Base-by-base conservation (phyloP, 805 yeast genomes). In the Monosporozyma aerobia region DNA sequence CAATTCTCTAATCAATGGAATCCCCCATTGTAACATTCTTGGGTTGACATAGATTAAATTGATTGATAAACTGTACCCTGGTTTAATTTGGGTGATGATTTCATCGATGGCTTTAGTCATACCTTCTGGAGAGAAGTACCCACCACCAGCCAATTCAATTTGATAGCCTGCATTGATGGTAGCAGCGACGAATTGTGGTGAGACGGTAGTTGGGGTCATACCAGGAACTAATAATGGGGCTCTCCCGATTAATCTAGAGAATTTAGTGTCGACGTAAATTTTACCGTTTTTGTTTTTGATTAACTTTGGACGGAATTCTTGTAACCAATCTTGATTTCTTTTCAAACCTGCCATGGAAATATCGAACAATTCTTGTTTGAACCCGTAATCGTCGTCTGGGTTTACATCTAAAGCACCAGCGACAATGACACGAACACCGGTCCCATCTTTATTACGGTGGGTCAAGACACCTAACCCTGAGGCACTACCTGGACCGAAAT, bases 81-180 rank as follows among this genome's bases (percentile, higher is more conserved):
- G 94, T 55, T 77, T 75, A 51, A 87, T 80, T 57, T 77, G 76
- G 50, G 74, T 70, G 56, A 87, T 85, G 61, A 94, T 86, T 61
- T 81, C 72, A 63, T 85, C 79, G 61, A 94, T 76, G 44, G 97
- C 97, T 29, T 67, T 68, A 51, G 85, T 81, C 83, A 94, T 82
- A 63, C 76, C 76, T 9, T 68, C 69, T 57, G 95, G 84, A 54
- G 76, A 70, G 73, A 92, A 94, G 73, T 94, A 94, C 65, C 98
- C 99, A 78, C 99, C 99, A 72, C 99, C 99, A 49, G 96, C 99
- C 65, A 94, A 79, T 76, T 94, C 99, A 64, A 92, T 89, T 68
- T 89, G 96, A 75, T 90, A 94, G 57, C 99, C 99, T 49, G 98
- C 90, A 68, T 90, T 90, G 66, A 90, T 79, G 30, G 97, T 85